Base-by-base conservation (phyloP, 2,329 filamentous ascomycete species). In the Stenocarpella maydis region DNA sequence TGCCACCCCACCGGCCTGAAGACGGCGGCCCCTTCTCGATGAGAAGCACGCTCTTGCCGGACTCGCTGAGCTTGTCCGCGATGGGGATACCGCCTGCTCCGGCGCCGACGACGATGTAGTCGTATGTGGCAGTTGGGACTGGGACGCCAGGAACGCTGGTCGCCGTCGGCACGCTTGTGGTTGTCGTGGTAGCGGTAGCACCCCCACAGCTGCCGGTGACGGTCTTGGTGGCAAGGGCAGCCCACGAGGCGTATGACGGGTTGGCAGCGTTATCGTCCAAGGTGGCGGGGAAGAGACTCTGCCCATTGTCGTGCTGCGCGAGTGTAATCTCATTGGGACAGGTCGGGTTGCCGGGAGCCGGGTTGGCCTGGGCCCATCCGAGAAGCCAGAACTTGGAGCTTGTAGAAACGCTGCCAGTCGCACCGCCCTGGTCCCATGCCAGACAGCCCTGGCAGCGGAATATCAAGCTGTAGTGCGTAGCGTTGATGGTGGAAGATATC, bases 21-120 rank as follows among this genome's bases (percentile, higher is more conserved):
- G 87, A 90, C 68, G 84, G 81, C 12, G 84, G 82, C 4, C 84
- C 84, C 75, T 85, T 85, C 74, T 86, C 85, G 65, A 87, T 81
- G 34, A 91, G 82, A 17, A 90, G 78, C 2, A 90, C 88, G 43
- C 82, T 88, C 72, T 89, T 85, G 71, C 88, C 88, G 65, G 84
- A 81, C 74, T 88, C 87, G 47, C 87, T 88, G 34, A 91, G 83
- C 76, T 84, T 86, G 75, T 88, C 87, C 8, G 88, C 87, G 67
- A 90, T 83, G 66, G 81, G 79, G 60, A 90, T 86, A 58, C 88
- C 88, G 58, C 86, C 88, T 8, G 88, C 86, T 69, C 88, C 88
- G 47, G 81, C 86, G 24, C 88, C 88, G 67, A 89, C 84, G 58
- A 90, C 82, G 66, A 90, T 87, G 77, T 90, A 90, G 76, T 90